Percentiles rank a stretch among this genome's conserved stretches.
Evolutionary conservation across 1,139 yeast genomes (phyloP).

Genomic region (Pichia sp.): DNA sequence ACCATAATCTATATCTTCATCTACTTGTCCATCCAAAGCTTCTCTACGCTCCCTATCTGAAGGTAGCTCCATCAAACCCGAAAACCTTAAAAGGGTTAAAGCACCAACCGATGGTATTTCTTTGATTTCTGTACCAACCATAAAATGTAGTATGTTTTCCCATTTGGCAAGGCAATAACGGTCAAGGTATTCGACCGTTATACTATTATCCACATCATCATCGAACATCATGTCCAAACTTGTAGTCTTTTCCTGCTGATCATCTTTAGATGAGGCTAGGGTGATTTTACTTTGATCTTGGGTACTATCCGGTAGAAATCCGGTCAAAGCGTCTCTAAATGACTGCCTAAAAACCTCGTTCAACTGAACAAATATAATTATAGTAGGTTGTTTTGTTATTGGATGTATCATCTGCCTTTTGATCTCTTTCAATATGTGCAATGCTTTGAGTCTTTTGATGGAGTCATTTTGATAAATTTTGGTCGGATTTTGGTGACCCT

Average conservation of each 20-base stretch:
- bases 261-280: conserved; percentile 3
- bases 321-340: conserved; percentile 80
- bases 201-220: conserved; percentile 41
- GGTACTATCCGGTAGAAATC: conserved; percentile 39
- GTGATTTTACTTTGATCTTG: conserved; percentile 16
- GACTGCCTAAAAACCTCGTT: conserved; percentile 72
- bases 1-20: conserved; percentile 22
- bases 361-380: conserved; percentile 52
- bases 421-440: conserved; percentile 71
- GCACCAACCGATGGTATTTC: conserved; percentile 67
- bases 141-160: conserved; percentile 93
- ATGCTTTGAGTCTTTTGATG: conserved; percentile 64
- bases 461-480: conserved; percentile 66
- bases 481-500: conserved; percentile 39
- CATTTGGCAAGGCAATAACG: conserved; percentile 80
- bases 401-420: conserved; percentile 34
- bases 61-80: conserved; percentile 73
- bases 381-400: conserved; percentile 32
- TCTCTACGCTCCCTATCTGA: conserved; percentile 36
- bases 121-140: conserved; percentile 86
- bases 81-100: conserved; percentile 58
- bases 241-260: conserved; percentile 1
- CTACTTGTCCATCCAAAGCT: conserved; percentile 13
- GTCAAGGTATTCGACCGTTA: conserved; percentile 65
- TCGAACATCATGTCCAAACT: conserved; percentile 20